Percentiles rank a stretch among this genome's conserved stretches.
These are phyloP conservation scores for Colletotrichum acutatum DNA, from an alignment of 2,329 filamentous ascomycete species.

Conservation along the genomic window DNA sequence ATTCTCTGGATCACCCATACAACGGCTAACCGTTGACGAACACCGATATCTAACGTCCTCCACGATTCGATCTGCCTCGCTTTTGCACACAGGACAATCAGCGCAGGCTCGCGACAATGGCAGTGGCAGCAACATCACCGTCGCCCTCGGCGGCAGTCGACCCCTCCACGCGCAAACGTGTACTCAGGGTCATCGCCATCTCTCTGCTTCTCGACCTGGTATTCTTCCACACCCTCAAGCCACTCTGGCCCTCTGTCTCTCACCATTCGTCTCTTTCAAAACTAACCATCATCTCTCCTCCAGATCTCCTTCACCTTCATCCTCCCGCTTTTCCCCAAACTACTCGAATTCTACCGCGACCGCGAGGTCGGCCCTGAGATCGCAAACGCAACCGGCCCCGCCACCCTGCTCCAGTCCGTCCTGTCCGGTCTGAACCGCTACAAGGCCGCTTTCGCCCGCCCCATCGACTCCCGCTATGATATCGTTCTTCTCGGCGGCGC, in stretches of 20 bases:
- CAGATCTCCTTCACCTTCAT: slow-evolving; percentile 99
- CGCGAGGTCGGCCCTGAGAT: slow-evolving; percentile 70
- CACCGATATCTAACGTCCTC: slow-evolving; percentile 19
- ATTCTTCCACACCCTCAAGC: slow-evolving; percentile 46
- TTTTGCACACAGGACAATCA: background rate
- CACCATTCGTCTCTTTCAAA: background rate
- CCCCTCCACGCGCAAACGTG: slow-evolving; percentile 75
- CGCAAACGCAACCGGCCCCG: slow-evolving; percentile 55
- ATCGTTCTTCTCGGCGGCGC: slow-evolving; percentile 95
- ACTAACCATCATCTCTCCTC: slow-evolving; percentile 14
- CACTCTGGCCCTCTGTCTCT: background rate
- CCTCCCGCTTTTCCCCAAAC: slow-evolving; percentile 92
- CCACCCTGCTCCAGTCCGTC: slow-evolving; percentile 81
- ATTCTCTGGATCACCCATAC: background rate
- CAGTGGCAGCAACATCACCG: slow-evolving; percentile 15
- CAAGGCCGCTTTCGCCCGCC: slow-evolving; percentile 90
- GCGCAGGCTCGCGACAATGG: slow-evolving; percentile 32
- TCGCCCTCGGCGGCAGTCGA: slow-evolving; percentile 58
- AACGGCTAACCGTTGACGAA: background rate
- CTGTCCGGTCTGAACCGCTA: slow-evolving; percentile 90
- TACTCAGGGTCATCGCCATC: slow-evolving; percentile 87
- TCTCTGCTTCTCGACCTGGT: slow-evolving; percentile 92
- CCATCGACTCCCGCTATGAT: slow-evolving; percentile 96
- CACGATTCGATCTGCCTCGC: background rate
- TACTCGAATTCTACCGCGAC: slow-evolving; percentile 95